Base-by-base conservation (phyloP, 2,329 filamentous ascomycete genomes). In the Colletotrichum nymphaeae region DNA sequence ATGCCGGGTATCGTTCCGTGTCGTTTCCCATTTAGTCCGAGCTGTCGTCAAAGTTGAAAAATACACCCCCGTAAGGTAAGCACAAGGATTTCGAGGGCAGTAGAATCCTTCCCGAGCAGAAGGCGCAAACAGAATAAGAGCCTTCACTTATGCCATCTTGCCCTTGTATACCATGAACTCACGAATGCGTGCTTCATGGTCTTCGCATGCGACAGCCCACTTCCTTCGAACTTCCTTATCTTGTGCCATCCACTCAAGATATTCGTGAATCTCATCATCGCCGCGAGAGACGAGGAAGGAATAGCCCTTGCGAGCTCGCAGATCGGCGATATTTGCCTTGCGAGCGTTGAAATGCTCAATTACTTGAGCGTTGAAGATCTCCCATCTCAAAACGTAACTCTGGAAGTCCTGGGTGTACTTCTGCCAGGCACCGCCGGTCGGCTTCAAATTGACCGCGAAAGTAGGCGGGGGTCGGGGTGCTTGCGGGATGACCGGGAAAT, bases 181-280 rank as follows among this genome's bases (percentile, higher is more conserved):
- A 75, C 86, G 84, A 69, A 94, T 83, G 11, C 88, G 87, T 69
- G 85, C 80, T 70, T 89, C 87, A 78, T 95, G 93, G 73, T 86
- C 86, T 56, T 90, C 87, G 73, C 88, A 90, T 8, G 89, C 89
- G 9, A 87, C 80, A 35, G 83, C 82, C 92, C 93, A 94, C 69
- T 88, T 86, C 77, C 86, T 85, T 69, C 91, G 85, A 5, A 94
- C 89, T 60, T 85, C 84, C 75, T 90, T 88, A 78, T 95, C 93
- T 80, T 94, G 89, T 75, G 89, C 87, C 68, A 93, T 82, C 79
- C 89, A 90, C 49, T 83, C 83, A 71, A 90, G 80, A 79, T 95
- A 95, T 68, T 88, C 87, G 19, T 84, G 79, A 28, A 92, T 85
- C 0, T 88, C 90, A 1, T 76, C 75, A 52, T 87, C 83, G 28